A percentile compares a stretch with the other conserved stretches of the same genome.
Evolutionary conservation across 129 eudicot genomes (phyloP).

Genomic region (Calendula officinalis): DNA sequence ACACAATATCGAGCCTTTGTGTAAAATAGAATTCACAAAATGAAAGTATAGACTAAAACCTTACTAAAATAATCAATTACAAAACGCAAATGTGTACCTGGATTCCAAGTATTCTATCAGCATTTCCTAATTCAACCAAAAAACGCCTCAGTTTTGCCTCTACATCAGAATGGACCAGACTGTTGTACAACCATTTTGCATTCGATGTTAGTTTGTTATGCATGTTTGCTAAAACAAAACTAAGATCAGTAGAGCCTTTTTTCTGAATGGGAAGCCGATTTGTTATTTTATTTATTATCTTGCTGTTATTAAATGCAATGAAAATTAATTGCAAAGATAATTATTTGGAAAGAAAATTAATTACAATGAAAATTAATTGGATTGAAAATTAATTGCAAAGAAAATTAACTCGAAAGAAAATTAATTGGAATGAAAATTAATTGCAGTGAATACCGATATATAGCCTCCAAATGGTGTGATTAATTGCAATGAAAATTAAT

Average conservation of each 20-base stretch:
- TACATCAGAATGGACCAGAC: slow-evolving; percentile 63
- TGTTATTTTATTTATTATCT: too few relatives aligned
- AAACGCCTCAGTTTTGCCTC: slow-evolving; percentile 67
- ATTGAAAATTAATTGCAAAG: too few relatives aligned
- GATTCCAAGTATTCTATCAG: slow-evolving; percentile 77
- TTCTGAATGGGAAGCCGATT: too few relatives aligned
- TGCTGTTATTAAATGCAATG: too few relatives aligned
- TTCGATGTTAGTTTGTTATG: slow-evolving; percentile 43
- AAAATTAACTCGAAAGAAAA: too few relatives aligned
- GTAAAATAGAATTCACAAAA: background rate
- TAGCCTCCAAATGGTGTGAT: too few relatives aligned
- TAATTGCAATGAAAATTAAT: too few relatives aligned
- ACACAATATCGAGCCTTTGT: background rate
- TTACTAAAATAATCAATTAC: background rate
- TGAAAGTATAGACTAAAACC: background rate
- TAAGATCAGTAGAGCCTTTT: background rate
- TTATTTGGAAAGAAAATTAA: too few relatives aligned
- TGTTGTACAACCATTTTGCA: slow-evolving; percentile 58
- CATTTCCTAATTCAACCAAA: slow-evolving; percentile 65
- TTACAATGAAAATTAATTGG: too few relatives aligned
- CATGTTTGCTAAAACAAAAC: slow-evolving; percentile 37
- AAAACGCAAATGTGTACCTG: slow-evolving; percentile 43
- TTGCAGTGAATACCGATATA: too few relatives aligned
- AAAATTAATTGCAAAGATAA: too few relatives aligned
- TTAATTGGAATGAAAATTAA: too few relatives aligned